Evolutionary conservation across 257 asterid genomes (phyloP), one percentile per base, ranked within the genome.

Genomic region (Mitragyna speciosa): DNA sequence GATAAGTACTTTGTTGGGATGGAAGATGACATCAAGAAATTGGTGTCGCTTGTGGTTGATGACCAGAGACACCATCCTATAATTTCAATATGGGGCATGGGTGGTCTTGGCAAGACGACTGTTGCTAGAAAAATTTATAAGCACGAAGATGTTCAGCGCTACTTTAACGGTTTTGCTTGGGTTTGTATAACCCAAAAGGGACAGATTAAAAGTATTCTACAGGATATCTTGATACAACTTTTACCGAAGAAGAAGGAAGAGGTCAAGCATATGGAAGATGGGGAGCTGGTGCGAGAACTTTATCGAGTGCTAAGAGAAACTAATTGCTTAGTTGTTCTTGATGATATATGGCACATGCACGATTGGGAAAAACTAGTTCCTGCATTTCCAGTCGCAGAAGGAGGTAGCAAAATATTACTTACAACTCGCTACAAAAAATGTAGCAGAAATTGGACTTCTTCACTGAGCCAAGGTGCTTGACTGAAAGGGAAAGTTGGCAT

Each of bases 281-380:
- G 56, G 74, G 70, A 54, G 14, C 10, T 78, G 43, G 67, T 33
- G 20, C 20, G 12, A 30, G 15, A 66, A 22, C 54, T 78, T 17
- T 1, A 30, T 28, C 31, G 20, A 49, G 48, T 78, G 52, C 68
- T 12, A 24, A 49, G 4, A 51, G 51, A 49, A 45, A 51, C 12
- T 4, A 68, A 33, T 14, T 78, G 76, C 19, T n/a, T 78, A 30
- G 20, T 78, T 69, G 47, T 69, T 69, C 67, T 78, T 70, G 81
- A 78, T 54, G 81, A 78, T n/a, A 9, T 78, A 1, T 51, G 76
- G 81, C 6, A 58, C 1, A 3, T 15, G 10, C 12, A 31, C 12
- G 70, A 51, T 41, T 78, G 81, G 81, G 12, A 22, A n/a, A 49
- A 17, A 1, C 58, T 69, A 28, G 30, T 28, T 69, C 7, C 9